These are phyloP conservation scores for Melaleuca alternifolia DNA, from an alignment of 345 rosid genomes.

Conservation along the genomic window DNA sequence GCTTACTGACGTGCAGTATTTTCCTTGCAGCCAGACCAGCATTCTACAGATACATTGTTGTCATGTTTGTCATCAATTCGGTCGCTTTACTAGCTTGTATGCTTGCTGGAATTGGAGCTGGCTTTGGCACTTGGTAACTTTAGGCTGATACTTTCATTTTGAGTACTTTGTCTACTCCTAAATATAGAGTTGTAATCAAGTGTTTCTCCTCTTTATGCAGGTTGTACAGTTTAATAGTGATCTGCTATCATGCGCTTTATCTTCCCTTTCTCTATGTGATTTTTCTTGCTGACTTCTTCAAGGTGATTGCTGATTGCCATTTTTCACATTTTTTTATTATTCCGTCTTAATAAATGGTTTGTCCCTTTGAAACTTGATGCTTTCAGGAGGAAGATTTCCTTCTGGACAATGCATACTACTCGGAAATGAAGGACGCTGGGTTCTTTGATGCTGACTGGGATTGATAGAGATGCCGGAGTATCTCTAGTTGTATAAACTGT, in stretches of 20 bases:
- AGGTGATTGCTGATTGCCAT: slow-evolving; percentile 23
- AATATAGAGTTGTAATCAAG: background rate
- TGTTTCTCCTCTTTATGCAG: slow-evolving; percentile 26
- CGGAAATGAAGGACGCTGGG: slow-evolving; percentile 97
- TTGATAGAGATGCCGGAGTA: background rate
- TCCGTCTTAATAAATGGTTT: background rate
- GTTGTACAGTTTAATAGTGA: slow-evolving; percentile 49
- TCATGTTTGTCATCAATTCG: slow-evolving; percentile 57
- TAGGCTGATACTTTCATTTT: background rate
- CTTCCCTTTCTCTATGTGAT: slow-evolving; percentile 74
- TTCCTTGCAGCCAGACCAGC: slow-evolving; percentile 69
- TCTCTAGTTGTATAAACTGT: background rate
- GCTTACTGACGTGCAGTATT: background rate
- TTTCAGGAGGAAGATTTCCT: slow-evolving; percentile 76
- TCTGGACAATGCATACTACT: slow-evolving; percentile 77
- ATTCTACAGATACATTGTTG: slow-evolving; percentile 62
- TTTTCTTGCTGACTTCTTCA: slow-evolving; percentile 89
- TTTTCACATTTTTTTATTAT: background rate
- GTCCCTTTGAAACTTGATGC: background rate
- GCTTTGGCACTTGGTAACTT: slow-evolving; percentile 64
- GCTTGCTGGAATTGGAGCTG: slow-evolving; percentile 44
- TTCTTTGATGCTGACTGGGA: slow-evolving; percentile 91
- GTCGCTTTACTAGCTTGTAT: slow-evolving; percentile 53
- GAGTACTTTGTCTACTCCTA: background rate
- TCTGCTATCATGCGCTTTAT: slow-evolving; percentile 75